phyloP scores from a whole-genome alignment of 31 red algal species.

The Bonnemaisonia californica region DNA sequence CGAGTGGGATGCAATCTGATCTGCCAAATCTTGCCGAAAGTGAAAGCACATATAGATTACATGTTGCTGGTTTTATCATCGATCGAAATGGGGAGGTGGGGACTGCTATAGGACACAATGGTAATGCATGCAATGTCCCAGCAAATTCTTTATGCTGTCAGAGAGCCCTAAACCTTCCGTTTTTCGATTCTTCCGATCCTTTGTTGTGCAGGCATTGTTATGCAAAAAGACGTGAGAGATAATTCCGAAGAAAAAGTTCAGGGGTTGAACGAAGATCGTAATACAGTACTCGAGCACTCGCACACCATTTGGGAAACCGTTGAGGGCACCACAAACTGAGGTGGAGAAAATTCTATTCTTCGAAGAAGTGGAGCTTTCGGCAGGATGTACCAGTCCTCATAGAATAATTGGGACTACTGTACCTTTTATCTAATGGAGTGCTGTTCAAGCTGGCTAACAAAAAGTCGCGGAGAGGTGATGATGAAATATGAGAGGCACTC shows the following conservation, averaged over 20 bases:
- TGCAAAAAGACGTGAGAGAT: not conserved
- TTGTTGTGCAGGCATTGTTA: constrained; percentile 5
- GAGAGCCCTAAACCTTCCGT: not conserved
- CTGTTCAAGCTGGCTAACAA: not conserved
- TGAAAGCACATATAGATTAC: not conserved
- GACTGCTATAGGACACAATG: not conserved
- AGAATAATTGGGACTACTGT: not conserved
- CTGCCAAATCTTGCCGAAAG: not conserved
- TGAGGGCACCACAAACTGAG: not conserved
- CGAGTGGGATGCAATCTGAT: not conserved
- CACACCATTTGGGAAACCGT: not conserved
- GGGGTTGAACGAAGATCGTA: not conserved
- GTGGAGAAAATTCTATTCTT: not conserved
- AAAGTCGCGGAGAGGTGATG: not conserved
- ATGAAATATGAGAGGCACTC: constrained; percentile 1
- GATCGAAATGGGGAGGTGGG: not conserved
- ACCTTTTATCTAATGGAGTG: not conserved
- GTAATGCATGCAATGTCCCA: not conserved
- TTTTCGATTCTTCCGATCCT: constrained; percentile 1
- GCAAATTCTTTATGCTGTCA: not conserved
- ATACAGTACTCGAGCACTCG: not conserved
- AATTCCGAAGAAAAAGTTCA: not conserved
- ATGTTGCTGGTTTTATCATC: constrained; percentile 4
- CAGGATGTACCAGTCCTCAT: not conserved
- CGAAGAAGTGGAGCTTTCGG: constrained; percentile 12